Evolutionary conservation across 495 filamentous ascomycete species (phyloP), one percentile per base, ranked within the genome.

Genomic region (Schizothecium vesticola): DNA sequence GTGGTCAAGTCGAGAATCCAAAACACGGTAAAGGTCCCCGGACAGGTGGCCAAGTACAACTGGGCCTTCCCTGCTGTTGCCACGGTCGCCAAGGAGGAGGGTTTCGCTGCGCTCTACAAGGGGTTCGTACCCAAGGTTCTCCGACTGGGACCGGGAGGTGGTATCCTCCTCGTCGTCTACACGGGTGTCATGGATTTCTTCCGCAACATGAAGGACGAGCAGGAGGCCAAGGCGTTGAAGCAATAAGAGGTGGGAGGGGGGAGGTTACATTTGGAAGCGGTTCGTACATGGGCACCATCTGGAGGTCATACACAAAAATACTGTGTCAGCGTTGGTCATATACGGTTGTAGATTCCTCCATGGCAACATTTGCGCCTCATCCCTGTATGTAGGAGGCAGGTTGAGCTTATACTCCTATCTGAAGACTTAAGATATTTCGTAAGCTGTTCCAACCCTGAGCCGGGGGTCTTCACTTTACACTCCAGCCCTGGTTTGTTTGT

Each of bases 1-100:
- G 95, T 99, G 19, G 93, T 98, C 79, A 99, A 99, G 86, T 93
- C 90, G 29, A 89, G 95, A 28, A 98, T 99, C 74, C 95, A 99
- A 80, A 98, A 98, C 82, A 91, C 85, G 63, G 83, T 90, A 72
- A 93, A 90, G 80, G 82, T 97, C 23, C 77, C 91, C 58, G 96
- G 95, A 21, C 81, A 86, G 61, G 80, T 86, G 22, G 91, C 90
- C 70, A 99, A 98, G 85, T 99, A 99, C 81, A 97, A 97, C 84
- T 99, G 95, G 95, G 96, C 95, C 19, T 96, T 89, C 85, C 91
- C 92, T 36, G 88, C 91, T 56, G 81, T 97, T 21, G 90, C 84
- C 21, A 92, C 90, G 21, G 92, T 99, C 59, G 88, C 92, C 80
- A 92, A 86, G 81, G 95, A 99, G 82, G 95, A 99, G 76, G 95